Evolutionary conservation across 371 early-diverging fungal species (phyloP).

Genomic region (Catenaria anguillulae): DNA sequence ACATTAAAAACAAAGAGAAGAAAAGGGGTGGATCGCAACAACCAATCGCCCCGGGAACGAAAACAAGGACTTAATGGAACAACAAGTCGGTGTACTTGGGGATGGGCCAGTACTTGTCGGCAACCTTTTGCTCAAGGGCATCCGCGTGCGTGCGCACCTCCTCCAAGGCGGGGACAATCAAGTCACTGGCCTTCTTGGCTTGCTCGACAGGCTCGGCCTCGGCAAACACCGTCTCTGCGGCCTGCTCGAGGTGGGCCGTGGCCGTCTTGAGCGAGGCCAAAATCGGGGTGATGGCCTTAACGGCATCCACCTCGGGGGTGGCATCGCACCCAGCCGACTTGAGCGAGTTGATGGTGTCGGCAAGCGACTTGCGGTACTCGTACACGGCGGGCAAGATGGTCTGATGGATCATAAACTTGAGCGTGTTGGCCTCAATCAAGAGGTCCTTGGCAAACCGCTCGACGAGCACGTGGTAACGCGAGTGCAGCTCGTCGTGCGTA

Average conservation of each 20-base stretch:
- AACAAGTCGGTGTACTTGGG: slow-evolving; percentile 93
- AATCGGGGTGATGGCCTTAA: slow-evolving; percentile 50
- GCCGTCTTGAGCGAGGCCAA: slow-evolving; percentile 39
- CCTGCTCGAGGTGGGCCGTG: slow-evolving; percentile 34
- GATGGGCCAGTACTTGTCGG: slow-evolving; percentile 85
- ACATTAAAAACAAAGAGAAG: too few relatives aligned
- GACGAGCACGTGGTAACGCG: slow-evolving; percentile 82
- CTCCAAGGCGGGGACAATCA: slow-evolving; percentile 55
- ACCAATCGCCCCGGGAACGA: too few relatives aligned
- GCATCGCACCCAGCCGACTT: slow-evolving; percentile 39
- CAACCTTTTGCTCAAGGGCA: slow-evolving; percentile 54
- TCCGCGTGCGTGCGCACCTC: slow-evolving; percentile 57
- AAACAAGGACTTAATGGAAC: slow-evolving; percentile 35
- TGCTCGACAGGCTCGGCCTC: slow-evolving; percentile 42
- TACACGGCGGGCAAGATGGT: slow-evolving; percentile 78
- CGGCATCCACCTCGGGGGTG: slow-evolving; percentile 49
- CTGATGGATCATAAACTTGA: slow-evolving; percentile 60
- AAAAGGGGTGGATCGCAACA: too few relatives aligned
- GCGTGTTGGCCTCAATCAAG: slow-evolving; percentile 85
- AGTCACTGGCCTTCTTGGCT: slow-evolving; percentile 40
- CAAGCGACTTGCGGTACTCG: slow-evolving; percentile 70
- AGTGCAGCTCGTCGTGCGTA: slow-evolving; percentile 66
- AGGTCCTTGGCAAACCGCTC: slow-evolving; percentile 88
- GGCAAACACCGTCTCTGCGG: slow-evolving; percentile 38
- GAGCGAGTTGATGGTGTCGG: slow-evolving; percentile 54